Evolutionary conservation across 2,329 filamentous ascomycete genomes (phyloP).

Genomic region (Coniella lustricola): DNA sequence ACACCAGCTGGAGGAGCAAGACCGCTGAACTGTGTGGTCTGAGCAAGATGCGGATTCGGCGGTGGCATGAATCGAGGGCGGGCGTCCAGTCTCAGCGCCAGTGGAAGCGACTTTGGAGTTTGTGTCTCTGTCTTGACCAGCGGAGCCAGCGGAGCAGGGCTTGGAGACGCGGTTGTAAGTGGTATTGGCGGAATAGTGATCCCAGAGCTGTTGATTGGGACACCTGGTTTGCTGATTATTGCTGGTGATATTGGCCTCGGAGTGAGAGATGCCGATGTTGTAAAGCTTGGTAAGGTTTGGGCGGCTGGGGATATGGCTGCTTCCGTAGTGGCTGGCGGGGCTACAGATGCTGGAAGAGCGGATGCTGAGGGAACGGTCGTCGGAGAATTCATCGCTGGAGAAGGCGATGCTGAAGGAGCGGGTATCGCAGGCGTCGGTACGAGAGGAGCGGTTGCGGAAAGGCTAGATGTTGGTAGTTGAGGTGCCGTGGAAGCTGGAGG

Average conservation of each 20-base stretch:
- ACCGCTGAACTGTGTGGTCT: slow-evolving; percentile 13
- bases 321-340: slow-evolving; percentile 7
- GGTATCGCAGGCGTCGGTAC: slow-evolving; percentile 13
- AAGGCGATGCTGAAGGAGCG: neutral
- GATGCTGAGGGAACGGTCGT: neutral
- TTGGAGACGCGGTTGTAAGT: slow-evolving; percentile 1
- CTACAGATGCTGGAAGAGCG: slow-evolving; percentile 8
- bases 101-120: slow-evolving; percentile 5
- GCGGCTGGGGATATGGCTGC: slow-evolving; percentile 15
- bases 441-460: neutral
- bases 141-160: neutral
- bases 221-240: neutral
- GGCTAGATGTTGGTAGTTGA: slow-evolving; percentile 13
- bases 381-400: neutral
- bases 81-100: slow-evolving; percentile 13
- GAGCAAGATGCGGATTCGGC: slow-evolving; percentile 14
- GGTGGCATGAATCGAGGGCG: slow-evolving; percentile 16
- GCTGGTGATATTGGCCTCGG: slow-evolving; percentile 8
- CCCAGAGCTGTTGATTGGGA: neutral
- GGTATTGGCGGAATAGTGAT: slow-evolving; percentile 1
- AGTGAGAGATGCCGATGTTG: slow-evolving; percentile 13
- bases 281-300: slow-evolving; percentile 19
- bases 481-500: neutral
- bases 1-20: slow-evolving; percentile 22
- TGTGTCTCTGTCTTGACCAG: slow-evolving; percentile 13